Conservation (phyloP, 2,329 filamentous ascomycete genomes). For the Cladosporium sp. region DNA sequence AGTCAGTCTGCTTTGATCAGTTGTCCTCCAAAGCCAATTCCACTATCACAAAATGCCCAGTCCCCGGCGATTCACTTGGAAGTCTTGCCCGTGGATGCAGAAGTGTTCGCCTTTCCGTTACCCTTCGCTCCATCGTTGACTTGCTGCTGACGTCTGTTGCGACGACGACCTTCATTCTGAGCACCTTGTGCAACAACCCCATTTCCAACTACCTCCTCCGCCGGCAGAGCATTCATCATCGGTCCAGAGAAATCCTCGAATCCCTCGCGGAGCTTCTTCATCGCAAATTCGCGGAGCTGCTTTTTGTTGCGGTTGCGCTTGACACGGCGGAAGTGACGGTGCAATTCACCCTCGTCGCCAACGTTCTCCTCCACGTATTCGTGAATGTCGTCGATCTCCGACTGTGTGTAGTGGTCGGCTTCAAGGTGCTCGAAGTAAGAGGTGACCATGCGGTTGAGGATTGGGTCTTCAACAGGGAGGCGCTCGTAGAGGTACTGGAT, state of each 20-base stretch:
- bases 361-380: slow-evolving; percentile 8
- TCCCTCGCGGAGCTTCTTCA: slow-evolving; percentile 7
- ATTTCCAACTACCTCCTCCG: not conserved
- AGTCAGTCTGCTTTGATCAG: no score
- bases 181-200: not conserved
- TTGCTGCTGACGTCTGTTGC: slow-evolving; percentile 14
- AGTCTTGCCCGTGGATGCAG: not conserved
- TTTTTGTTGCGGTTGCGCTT: slow-evolving; percentile 7
- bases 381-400: slow-evolving; percentile 8
- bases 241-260: slow-evolving; percentile 11
- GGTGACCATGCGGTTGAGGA: slow-evolving; percentile 20
- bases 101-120: not conserved
- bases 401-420: slow-evolving; percentile 1
- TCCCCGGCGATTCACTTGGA: no score
- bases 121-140: slow-evolving; percentile 1
- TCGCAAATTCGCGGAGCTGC: not conserved
- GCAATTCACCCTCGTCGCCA: slow-evolving; percentile 1
- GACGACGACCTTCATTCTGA: slow-evolving; percentile 9
- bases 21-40: no score
- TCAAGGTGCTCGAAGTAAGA: slow-evolving; percentile 14
- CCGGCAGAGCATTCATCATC: not conserved
- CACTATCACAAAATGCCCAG: no score
- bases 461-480: slow-evolving; percentile 14
- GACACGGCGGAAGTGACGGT: slow-evolving; percentile 4
- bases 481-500: slow-evolving; percentile 15